phyloP scores from a whole-genome alignment of 106 monocot genomes.

The Alisma plantagoaquatica region DNA sequence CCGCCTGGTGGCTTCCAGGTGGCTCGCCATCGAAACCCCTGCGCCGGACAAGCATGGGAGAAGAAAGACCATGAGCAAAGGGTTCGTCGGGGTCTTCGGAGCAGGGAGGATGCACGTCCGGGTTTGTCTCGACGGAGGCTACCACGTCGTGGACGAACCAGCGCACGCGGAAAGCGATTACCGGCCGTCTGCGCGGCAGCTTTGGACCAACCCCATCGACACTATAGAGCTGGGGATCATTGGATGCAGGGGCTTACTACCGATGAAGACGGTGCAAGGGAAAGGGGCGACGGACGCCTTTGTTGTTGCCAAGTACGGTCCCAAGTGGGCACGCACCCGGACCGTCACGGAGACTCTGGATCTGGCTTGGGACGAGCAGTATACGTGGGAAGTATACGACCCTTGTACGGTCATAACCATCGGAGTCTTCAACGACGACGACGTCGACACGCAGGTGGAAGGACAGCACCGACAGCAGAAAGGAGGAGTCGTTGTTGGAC shows the following conservation, averaged over 20 bases:
- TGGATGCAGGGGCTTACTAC: constrained; percentile 58
- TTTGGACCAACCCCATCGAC: constrained; percentile 66
- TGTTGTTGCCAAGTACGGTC: constrained; percentile 82
- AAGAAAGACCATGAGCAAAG: too few relatives aligned
- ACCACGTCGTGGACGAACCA: constrained; percentile 74
- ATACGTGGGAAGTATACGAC: constrained; percentile 84
- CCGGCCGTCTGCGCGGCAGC: constrained; percentile 87
- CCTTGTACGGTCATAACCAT: constrained; percentile 71
- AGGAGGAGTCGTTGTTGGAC: too few relatives aligned
- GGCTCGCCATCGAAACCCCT: constrained; percentile 51
- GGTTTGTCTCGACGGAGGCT: constrained; percentile 75
- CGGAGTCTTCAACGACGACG: constrained; percentile 70
- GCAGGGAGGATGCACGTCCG: constrained; percentile 62
- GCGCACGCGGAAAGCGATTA: constrained; percentile 50
- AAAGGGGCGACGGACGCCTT: constrained; percentile 57
- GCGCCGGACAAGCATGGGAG: constrained; percentile 7
- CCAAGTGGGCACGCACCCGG: constrained; percentile 86
- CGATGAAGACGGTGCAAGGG: constrained; percentile 45
- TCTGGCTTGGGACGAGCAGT: constrained; percentile 94
- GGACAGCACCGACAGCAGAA: too few relatives aligned
- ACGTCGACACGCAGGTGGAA: too few relatives aligned
- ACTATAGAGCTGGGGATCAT: constrained; percentile 71
- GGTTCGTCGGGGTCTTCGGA: not conserved
- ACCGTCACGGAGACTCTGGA: constrained; percentile 47
- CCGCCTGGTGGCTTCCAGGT: constrained; percentile 52